Base-by-base conservation (phyloP, 2,329 filamentous ascomycete species). In the Ceratocystiopsis minuta region DNA sequence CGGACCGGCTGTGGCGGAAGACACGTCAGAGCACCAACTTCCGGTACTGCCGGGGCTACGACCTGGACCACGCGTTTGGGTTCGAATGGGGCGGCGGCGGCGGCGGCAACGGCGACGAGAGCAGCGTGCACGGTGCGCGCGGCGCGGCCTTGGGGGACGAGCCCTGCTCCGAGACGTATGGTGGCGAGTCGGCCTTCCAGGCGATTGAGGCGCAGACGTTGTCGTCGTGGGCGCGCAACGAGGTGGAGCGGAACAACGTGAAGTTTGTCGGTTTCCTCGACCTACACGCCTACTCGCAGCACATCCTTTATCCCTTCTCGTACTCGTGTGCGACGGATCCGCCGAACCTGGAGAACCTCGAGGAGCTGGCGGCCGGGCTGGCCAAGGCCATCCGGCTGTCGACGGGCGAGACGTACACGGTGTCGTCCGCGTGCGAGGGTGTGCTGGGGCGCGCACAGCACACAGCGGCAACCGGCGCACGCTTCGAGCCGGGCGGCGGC, bases 1-100 rank as follows among this genome's bases (percentile, higher is more conserved):
- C 75, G 1, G 88, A 98, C 57, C 78, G 90, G 9, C 66, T 98
- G 0, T 98, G 88, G 88, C 80, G 88, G 53, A 98, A 96, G 62
- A 93, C 90, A 44, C 70, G 85, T 39, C 88, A 96, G 55, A 70
- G 77, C 40, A 96, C 87, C 0, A 77, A 69, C 45, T 68, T 92
- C 45, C 72, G 76, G 15, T 88, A 88, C 60, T 98, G 90, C 56
- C 77, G 71, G 7, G 90, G 90, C 10, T 67, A 94, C 39, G 90
- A 98, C 55, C 70, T 98, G 15, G 88, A 96, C 54, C 83, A 85
- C 48, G 73, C 79, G 14, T 96, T 88, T 60, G 74, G 78, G 2
- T 94, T 80, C 57, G 73, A 81, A 51, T 96, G 88, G 86, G 78
- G 88, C 51, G 74, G 71, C 34, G 38, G 37, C 32, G 24, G 24